phyloP scores from a whole-genome alignment of 164 flowering plant genomes.

The Kingdonia uniflora region DNA sequence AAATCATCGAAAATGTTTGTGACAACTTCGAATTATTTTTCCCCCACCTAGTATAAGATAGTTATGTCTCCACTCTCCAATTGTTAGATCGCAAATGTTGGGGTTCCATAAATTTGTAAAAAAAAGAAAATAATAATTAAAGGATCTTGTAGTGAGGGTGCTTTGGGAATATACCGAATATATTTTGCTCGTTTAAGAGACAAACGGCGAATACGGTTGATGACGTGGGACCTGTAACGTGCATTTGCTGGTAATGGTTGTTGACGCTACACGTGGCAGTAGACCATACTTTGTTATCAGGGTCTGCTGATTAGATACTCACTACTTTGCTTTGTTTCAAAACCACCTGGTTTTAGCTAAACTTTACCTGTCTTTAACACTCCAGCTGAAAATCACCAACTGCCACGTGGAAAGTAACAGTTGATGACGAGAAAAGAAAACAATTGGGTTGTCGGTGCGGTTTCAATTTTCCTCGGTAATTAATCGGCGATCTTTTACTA shows the following conservation, averaged over 20 bases:
- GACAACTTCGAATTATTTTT: too few species aligned
- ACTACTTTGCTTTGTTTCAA: background rate
- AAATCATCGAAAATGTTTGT: too few species aligned
- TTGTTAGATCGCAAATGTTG: too few species aligned
- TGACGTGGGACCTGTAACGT: conserved; percentile 5
- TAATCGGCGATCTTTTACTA: too few species aligned
- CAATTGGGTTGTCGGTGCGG: too few species aligned
- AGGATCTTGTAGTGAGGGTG: background rate
- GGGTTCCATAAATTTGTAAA: too few species aligned
- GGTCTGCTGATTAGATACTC: too few species aligned
- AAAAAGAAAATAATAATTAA: too few species aligned
- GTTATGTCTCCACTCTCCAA: too few species aligned
- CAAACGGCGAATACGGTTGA: background rate
- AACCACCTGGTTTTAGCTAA: background rate
- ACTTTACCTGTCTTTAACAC: background rate
- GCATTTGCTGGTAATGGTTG: conserved; percentile 1
- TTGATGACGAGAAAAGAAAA: background rate
- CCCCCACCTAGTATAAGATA: too few species aligned
- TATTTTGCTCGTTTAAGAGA: background rate
- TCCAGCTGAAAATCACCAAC: background rate
- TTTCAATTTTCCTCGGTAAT: too few species aligned
- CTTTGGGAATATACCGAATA: background rate
- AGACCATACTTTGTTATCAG: background rate
- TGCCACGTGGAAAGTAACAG: background rate
- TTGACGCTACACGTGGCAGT: conserved; percentile 3